Evolutionary conservation across 2,329 filamentous ascomycete genomes (phyloP).

Genomic region (Mycocentrospora acerina): DNA sequence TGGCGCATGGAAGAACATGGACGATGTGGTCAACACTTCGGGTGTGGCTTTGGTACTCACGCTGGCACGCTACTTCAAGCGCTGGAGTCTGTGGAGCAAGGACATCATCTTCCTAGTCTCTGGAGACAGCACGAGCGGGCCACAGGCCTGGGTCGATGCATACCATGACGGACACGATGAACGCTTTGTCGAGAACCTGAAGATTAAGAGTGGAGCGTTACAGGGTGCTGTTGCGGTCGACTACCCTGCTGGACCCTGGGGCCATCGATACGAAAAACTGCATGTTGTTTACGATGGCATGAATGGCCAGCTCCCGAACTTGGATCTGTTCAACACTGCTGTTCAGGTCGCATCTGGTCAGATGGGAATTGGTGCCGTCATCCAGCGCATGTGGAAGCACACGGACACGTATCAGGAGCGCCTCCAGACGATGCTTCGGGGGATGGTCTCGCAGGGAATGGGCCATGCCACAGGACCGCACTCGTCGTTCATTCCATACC

Average conservation of each 20-base stretch:
- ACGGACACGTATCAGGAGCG: slow-evolving; percentile 77
- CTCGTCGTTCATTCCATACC: slow-evolving; percentile 95
- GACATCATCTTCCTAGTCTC: slow-evolving; percentile 93
- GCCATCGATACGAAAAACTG: slow-evolving; percentile 79
- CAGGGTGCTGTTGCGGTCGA: slow-evolving; percentile 94
- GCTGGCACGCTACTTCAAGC: slow-evolving; percentile 90
- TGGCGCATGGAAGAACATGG: slow-evolving; percentile 82
- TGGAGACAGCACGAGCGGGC: slow-evolving; percentile 83
- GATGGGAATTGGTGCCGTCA: slow-evolving; percentile 80
- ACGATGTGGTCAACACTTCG: slow-evolving; percentile 77
- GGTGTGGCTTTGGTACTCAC: slow-evolving; percentile 85
- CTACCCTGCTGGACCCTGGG: slow-evolving; percentile 69
- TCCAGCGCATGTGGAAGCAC: slow-evolving; percentile 85
- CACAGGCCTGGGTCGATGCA: slow-evolving; percentile 95
- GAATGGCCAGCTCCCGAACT: slow-evolving; percentile 92
- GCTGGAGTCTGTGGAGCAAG: slow-evolving; percentile 98
- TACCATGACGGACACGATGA: slow-evolving; percentile 89
- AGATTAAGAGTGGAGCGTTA: slow-evolving; percentile 88
- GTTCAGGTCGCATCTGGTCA: slow-evolving; percentile 84
- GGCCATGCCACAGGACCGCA: slow-evolving; percentile 89
- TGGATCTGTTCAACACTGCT: slow-evolving; percentile 94
- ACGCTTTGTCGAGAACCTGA: slow-evolving; percentile 69
- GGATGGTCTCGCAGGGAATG: slow-evolving; percentile 88
- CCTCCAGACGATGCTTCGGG: slow-evolving; percentile 82
- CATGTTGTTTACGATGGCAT: slow-evolving; percentile 94